These are phyloP conservation scores for Haplosporangium sp. DNA, from an alignment of 371 early-diverging fungal genomes.

Conservation along the genomic window DNA sequence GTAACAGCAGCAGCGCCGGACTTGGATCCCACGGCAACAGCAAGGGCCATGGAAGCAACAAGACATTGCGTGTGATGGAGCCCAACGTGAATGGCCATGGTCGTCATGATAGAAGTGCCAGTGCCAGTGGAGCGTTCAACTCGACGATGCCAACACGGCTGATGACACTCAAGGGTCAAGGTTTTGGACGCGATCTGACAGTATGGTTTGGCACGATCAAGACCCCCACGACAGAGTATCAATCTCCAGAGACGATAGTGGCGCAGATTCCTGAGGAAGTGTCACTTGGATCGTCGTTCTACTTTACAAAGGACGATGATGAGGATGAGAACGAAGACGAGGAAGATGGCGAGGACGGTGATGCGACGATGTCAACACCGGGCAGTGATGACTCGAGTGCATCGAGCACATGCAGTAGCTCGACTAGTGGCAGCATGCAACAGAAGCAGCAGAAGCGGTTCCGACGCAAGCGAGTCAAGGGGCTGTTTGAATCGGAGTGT, in stretches of 20 bases:
- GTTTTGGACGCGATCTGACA: conserved; percentile 70
- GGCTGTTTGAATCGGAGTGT: conserved; percentile 37
- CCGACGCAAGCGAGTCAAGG: conserved; percentile 48
- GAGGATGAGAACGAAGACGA: conserved; percentile 28
- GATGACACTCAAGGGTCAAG: conserved; percentile 68
- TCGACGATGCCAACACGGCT: conserved; percentile 13
- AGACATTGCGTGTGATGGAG: conserved; percentile 27
- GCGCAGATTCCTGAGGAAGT: conserved; percentile 62
- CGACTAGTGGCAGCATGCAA: neutral
- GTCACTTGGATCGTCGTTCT: conserved; percentile 35
- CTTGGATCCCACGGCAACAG: conserved; percentile 7
- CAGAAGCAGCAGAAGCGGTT: conserved; percentile 21
- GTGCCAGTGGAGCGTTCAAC: conserved; percentile 4
- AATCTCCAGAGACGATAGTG: conserved; percentile 60
- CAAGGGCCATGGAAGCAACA: conserved; percentile 22
- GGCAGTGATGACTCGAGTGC: neutral
- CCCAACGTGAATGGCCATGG: conserved; percentile 11
- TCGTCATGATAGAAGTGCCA: conserved; percentile 5
- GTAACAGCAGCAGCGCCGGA: conserved; percentile 35
- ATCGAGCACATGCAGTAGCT: too few species aligned
- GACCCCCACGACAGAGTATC: conserved; percentile 63
- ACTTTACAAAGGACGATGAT: conserved; percentile 48
- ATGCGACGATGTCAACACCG: conserved; percentile 1
- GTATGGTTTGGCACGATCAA: conserved; percentile 79
- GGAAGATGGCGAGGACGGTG: conserved; percentile 36